Conservation (phyloP, 768 basidiomycete species). For the Tulasnella sp. region DNA sequence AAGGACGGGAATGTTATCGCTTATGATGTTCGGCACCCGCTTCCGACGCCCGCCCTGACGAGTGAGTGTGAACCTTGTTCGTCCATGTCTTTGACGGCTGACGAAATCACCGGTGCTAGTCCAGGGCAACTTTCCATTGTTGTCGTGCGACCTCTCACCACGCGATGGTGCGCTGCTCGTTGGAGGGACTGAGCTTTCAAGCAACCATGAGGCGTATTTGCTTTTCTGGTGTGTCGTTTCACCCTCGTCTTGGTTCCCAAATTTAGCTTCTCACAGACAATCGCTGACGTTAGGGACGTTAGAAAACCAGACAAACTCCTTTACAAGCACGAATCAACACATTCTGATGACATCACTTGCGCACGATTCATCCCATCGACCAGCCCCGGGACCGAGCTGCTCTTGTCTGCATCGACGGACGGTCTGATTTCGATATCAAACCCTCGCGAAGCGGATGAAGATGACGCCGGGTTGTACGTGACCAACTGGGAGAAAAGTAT, state of each 20-base stretch:
- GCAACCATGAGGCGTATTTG: conserved; percentile 62
- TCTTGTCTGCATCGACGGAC: conserved; percentile 78
- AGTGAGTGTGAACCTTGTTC: conserved; percentile 34
- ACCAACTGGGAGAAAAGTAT: conserved; percentile 81
- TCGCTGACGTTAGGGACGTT: conserved; percentile 51
- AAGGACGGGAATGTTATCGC: conserved; percentile 57
- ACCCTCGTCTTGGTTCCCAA: conserved; percentile 5
- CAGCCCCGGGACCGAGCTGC: conserved; percentile 30
- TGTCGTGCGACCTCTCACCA: conserved; percentile 40
- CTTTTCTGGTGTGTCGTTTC: conserved; percentile 55
- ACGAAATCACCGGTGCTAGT: neutral
- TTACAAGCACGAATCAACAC: conserved; percentile 69
- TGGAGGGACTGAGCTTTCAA: conserved; percentile 69
- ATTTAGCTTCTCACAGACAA: neutral
- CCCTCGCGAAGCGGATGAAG: conserved; percentile 60
- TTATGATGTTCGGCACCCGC: conserved; percentile 55
- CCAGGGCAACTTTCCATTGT: conserved; percentile 8
- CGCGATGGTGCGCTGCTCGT: conserved; percentile 59
- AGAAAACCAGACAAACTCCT: conserved; percentile 59
- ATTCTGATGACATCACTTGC: conserved; percentile 85
- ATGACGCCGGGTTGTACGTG: conserved; percentile 68
- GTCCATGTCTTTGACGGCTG: neutral
- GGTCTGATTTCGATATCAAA: conserved; percentile 50
- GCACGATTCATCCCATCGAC: conserved; percentile 40
- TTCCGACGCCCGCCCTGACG: conserved; percentile 36